Percentiles rank a stretch among this genome's conserved stretches.
Evolutionary conservation across 2,329 filamentous ascomycete genomes (phyloP).

Genomic region (Epichloe typhina): DNA sequence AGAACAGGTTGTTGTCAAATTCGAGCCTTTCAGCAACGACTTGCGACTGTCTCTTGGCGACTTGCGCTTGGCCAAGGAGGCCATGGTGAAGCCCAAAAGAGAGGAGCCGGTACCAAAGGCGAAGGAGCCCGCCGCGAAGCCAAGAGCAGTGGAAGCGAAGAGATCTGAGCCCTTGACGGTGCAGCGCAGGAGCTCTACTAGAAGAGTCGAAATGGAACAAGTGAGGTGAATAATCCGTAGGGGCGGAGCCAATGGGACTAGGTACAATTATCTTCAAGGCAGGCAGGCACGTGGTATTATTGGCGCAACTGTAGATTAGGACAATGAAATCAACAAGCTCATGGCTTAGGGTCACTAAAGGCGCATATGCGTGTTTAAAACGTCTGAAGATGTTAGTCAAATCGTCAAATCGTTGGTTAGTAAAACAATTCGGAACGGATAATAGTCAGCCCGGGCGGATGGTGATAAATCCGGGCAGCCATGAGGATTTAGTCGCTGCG

Average conservation of each 20-base stretch:
- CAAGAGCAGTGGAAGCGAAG: slow-evolving; percentile 13
- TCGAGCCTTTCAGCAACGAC: slow-evolving; percentile 60
- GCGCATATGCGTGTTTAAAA: too few relatives aligned
- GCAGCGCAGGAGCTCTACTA: slow-evolving; percentile 9
- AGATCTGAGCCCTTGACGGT: slow-evolving; percentile 9
- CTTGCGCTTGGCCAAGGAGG: slow-evolving; percentile 59
- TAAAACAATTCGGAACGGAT: too few relatives aligned
- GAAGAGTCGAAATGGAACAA: slow-evolving; percentile 18
- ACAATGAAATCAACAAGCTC: too few relatives aligned
- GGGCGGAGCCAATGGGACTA: background rate
- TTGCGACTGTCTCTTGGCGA: slow-evolving; percentile 59
- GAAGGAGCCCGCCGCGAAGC: slow-evolving; percentile 18
- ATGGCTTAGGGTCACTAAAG: too few relatives aligned
- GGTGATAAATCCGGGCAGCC: too few relatives aligned
- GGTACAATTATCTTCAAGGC: too few relatives aligned
- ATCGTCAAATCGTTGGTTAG: too few relatives aligned
- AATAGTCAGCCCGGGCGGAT: too few relatives aligned
- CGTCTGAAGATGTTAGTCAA: too few relatives aligned
- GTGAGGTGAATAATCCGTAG: slow-evolving; percentile 7
- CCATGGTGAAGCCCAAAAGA: slow-evolving; percentile 22
- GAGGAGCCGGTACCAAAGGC: slow-evolving; percentile 7
- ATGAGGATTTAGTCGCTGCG: too few relatives aligned
- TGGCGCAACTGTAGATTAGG: background rate
- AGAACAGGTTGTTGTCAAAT: slow-evolving; percentile 51
- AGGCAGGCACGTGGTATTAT: background rate